Base-by-base conservation (phyloP, 2,329 filamentous ascomycete species). In the Lecanoromycetidae sp. region DNA sequence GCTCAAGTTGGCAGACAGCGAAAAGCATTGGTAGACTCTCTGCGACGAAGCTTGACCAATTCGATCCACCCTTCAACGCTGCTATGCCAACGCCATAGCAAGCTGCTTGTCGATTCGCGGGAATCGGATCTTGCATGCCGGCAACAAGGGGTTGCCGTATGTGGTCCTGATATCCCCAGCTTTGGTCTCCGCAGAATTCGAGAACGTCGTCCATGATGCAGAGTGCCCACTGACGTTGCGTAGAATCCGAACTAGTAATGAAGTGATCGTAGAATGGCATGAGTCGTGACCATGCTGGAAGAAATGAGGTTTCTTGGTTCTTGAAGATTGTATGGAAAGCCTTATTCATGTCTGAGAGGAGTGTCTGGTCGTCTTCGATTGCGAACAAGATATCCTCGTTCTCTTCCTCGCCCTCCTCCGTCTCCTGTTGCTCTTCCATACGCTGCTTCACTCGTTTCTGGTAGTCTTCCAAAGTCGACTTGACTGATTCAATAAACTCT, bases 271-370 rank as follows among this genome's bases (percentile, higher is more conserved):
- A 96, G 47, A 87, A 94, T 9, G 75, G 71, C 63, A 94, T 79
- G 20, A 98, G 74, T 44, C 79, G 77, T 62, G 94, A 84, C 88
- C 90, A 98, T 34, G 86, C 73, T 4, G 80, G 82, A 45, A 98
- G 74, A 72, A 98, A 98, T 9, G 75, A 71, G 8, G 79, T 74
- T 20, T 86, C 85, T 62, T 95, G 87, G 68, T 94, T 88, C 72
- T 96, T 96, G 75, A 98, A 98, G 55, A 98, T 87, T 51, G 87
- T 90, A 67, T 98, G 91, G 76, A 94, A 98, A 0, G 91, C 90
- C 72, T 98, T 98, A 77, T 98, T 98, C 91, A 98, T 98, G 61
- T 98, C 91, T 1, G 88, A 94, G 35, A 98, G 75, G 15, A 98
- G 74, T 19, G 87, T 94, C 66, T 96, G 90, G 61, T 98, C 91